phyloP scores from a whole-genome alignment of 139 green algal species.

The Pseudopediastrum boryanum region DNA sequence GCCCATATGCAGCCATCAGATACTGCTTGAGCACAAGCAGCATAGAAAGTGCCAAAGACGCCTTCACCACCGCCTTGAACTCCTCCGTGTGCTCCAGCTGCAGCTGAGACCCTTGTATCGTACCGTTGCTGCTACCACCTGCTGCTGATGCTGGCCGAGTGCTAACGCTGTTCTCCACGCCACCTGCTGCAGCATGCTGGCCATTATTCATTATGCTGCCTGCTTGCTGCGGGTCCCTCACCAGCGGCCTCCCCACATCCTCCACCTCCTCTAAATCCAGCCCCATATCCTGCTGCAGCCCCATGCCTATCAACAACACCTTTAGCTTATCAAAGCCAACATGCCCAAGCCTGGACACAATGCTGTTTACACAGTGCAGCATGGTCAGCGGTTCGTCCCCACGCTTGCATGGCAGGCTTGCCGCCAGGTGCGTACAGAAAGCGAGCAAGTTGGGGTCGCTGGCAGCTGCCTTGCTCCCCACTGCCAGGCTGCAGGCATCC shows the following conservation, averaged over 20 bases:
- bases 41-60: conserved; percentile 60
- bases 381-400: conserved; percentile 76
- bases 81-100: neutral
- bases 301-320: conserved; percentile 12
- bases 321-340: conserved; percentile 15
- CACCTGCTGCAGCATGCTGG: conserved; percentile 1
- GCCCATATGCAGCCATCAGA: conserved; percentile 63
- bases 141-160: neutral
- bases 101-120: neutral
- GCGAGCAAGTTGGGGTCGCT: conserved; percentile 47
- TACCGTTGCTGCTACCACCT: neutral
- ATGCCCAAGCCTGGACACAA: conserved; percentile 53
- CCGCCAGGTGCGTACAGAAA: conserved; percentile 60
- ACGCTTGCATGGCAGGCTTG: conserved; percentile 59
- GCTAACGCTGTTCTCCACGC: neutral
- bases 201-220: no score
- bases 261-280: neutral
- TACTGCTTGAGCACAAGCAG: conserved; percentile 80
- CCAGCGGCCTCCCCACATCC: neutral
- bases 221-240: neutral
- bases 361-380: conserved; percentile 61
- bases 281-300: conserved; percentile 15
- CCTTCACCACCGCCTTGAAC: conserved; percentile 44
- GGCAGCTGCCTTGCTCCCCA: neutral
- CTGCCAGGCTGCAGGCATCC: conserved; percentile 31